A percentile compares a stretch with the other conserved stretches of the same genome.
Evolutionary conservation across 345 rosid genomes (phyloP).

Genomic region (Cochlearia excelsa): DNA sequence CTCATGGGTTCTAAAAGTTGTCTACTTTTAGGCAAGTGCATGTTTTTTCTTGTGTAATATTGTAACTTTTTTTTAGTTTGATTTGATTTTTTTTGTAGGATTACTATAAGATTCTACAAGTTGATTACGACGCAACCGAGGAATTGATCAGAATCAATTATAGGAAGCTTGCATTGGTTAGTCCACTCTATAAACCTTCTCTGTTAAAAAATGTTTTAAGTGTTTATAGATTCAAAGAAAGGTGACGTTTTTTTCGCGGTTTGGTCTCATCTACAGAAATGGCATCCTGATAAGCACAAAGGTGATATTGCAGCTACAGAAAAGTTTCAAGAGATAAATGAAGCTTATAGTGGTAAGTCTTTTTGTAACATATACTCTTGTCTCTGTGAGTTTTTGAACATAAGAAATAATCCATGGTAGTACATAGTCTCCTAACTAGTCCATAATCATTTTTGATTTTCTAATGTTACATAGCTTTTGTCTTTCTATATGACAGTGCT

Average conservation of each 20-base stretch:
- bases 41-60: constrained; percentile 19
- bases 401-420: neutral
- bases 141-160: constrained; percentile 69
- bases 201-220: too few relatives aligned
- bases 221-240: neutral
- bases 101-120: constrained; percentile 71
- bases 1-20: too few relatives aligned
- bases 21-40: too few relatives aligned
- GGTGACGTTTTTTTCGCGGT: too few relatives aligned
- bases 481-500: constrained; percentile 44
- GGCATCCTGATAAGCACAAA: constrained; percentile 90
- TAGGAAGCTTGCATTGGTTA: constrained; percentile 78
- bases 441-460: too few relatives aligned
- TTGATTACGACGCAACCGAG: constrained; percentile 83
- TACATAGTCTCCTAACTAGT: too few relatives aligned
- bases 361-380: too few relatives aligned
- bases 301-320: constrained; percentile 63
- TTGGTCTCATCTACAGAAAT: constrained; percentile 44
- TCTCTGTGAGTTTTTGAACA: too few relatives aligned
- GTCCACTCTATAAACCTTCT: constrained; percentile 31
- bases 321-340: constrained; percentile 77
- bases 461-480: neutral
- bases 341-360: constrained; percentile 64
- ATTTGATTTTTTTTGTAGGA: too few relatives aligned
- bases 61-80: constrained; percentile 18